A percentile compares a stretch with the other conserved stretches of the same genome.
These are phyloP conservation scores for Hypoxylon crocopeplum DNA, from an alignment of 495 filamentous ascomycete genomes.

Conservation along the genomic window DNA sequence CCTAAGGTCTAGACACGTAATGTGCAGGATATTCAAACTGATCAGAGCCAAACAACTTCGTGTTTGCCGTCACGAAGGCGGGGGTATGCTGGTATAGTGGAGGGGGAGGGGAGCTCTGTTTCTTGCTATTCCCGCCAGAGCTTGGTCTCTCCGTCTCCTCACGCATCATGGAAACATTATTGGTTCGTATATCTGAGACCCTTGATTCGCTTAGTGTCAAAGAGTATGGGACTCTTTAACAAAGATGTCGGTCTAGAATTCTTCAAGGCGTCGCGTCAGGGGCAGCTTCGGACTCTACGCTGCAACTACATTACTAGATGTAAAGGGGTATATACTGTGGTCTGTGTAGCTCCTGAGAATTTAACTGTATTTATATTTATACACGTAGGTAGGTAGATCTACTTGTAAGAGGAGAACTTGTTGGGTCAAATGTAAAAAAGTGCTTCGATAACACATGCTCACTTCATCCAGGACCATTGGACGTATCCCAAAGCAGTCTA, in stretches of 20 bases:
- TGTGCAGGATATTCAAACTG: background rate
- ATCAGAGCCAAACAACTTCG: constrained; percentile 9
- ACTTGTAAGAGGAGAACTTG: too few relatives aligned
- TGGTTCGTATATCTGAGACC: background rate
- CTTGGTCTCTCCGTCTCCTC: constrained; percentile 4
- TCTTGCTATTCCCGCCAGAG: constrained; percentile 18
- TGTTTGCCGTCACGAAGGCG: constrained; percentile 5
- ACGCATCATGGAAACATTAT: background rate
- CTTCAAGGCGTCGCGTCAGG: too few relatives aligned
- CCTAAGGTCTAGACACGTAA: constrained; percentile 21
- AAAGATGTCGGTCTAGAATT: too few relatives aligned
- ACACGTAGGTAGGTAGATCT: too few relatives aligned
- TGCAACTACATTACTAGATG: too few relatives aligned
- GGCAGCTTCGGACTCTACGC: too few relatives aligned
- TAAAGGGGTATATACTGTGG: too few relatives aligned
- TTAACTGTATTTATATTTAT: too few relatives aligned
- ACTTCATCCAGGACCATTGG: constrained; percentile 21
- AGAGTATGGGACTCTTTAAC: too few relatives aligned
- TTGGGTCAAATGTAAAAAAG: too few relatives aligned
- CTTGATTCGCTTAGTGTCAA: background rate
- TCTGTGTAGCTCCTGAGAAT: too few relatives aligned
- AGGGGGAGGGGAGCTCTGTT: constrained; percentile 18
- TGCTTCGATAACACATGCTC: constrained; percentile 15
- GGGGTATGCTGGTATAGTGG: constrained; percentile 17
- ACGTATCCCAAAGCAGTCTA: constrained; percentile 8